These are phyloP conservation scores for Rhizopus sp. DNA, from an alignment of 371 early-diverging fungal genomes.

Conservation along the genomic window DNA sequence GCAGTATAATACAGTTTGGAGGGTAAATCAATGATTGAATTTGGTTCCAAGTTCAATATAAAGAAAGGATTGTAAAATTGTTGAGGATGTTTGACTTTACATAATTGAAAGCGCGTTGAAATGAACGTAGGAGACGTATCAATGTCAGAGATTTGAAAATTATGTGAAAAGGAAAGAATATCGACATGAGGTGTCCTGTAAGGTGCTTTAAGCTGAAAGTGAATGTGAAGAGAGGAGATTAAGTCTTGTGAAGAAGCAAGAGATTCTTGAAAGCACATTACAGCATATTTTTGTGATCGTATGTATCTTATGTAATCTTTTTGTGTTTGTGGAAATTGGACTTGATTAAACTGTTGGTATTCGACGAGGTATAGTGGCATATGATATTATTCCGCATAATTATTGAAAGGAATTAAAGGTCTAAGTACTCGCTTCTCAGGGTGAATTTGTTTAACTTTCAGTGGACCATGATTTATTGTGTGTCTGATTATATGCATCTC, in stretches of 20 bases:
- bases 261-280: constrained; percentile 8
- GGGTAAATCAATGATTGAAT: no score
- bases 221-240: neutral
- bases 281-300: neutral
- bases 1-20: neutral
- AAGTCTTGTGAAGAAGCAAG: constrained; percentile 3
- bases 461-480: neutral
- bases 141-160: neutral
- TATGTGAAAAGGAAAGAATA: constrained; percentile 1
- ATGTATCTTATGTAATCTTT: neutral
- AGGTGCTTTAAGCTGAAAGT: neutral
- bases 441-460: neutral
- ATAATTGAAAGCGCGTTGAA: neutral
- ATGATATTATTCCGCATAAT: neutral
- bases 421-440: no score
- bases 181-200: constrained; percentile 1
- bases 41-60: constrained; percentile 2
- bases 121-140: constrained; percentile 1
- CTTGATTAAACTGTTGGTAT: constrained; percentile 17
- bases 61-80: constrained; percentile 6
- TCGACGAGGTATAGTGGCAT: constrained; percentile 7
- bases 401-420: neutral
- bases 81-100: constrained; percentile 8
- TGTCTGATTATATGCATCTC: no score
- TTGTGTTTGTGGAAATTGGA: constrained; percentile 1